These are phyloP conservation scores for Microsporum canis DNA, from an alignment of 2,329 filamentous ascomycete genomes.

Conservation along the genomic window DNA sequence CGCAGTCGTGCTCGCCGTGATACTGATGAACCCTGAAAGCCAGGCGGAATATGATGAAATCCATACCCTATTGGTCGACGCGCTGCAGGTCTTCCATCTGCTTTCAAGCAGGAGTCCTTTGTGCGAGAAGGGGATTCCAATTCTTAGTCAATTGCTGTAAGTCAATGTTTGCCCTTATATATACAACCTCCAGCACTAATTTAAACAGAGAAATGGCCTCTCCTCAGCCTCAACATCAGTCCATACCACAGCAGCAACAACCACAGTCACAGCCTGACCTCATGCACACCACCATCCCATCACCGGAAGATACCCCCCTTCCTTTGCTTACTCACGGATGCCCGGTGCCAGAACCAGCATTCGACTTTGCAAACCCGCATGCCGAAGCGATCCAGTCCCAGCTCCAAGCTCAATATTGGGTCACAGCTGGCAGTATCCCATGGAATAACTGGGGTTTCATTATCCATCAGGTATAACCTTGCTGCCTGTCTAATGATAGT, in stretches of 20 bases:
- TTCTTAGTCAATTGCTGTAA: constrained; percentile 27
- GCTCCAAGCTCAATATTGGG: constrained; percentile 26
- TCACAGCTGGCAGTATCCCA: constrained; percentile 16
- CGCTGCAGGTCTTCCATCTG: constrained; percentile 24
- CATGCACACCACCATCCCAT: not conserved
- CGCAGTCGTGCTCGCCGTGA: constrained; percentile 24
- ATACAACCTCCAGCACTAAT: not conserved
- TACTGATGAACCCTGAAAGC: constrained; percentile 22
- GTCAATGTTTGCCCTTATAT: not conserved
- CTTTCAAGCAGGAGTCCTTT: constrained; percentile 27
- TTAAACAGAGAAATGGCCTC: not conserved
- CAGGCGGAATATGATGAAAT: constrained; percentile 23
- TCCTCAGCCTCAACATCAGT: not conserved
- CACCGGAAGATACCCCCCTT: not conserved
- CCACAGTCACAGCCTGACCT: not conserved
- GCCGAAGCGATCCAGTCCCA: constrained; percentile 16
- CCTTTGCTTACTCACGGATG: not conserved
- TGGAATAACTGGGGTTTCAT: constrained; percentile 10
- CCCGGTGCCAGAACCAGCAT: not conserved
- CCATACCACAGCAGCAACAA: not conserved
- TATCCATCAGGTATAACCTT: not conserved
- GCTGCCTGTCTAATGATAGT: not conserved
- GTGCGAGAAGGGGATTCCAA: constrained; percentile 28
- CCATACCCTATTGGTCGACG: constrained; percentile 20
- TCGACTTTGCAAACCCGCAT: constrained; percentile 8